These are phyloP conservation scores for Penicillium sp. DNA, from an alignment of 2,329 filamentous ascomycete species.

Conservation along the genomic window DNA sequence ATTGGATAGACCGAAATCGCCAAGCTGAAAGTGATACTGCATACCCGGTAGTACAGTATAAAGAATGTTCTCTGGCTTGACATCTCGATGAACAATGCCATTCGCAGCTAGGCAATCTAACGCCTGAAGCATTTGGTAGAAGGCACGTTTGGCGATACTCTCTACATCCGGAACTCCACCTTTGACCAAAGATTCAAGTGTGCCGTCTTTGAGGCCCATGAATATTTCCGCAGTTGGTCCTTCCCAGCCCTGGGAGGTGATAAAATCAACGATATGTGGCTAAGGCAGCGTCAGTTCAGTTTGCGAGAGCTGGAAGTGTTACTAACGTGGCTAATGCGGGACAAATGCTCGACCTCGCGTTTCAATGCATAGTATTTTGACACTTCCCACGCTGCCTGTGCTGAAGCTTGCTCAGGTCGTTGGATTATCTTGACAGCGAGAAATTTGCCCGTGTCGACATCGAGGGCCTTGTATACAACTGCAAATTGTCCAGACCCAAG, in stretches of 20 bases:
- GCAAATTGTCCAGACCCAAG: background rate
- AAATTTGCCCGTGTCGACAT: background rate
- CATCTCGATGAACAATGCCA: background rate
- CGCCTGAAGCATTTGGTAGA: background rate
- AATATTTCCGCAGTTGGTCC: background rate
- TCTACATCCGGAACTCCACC: background rate
- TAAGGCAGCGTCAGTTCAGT: background rate
- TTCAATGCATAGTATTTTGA: background rate
- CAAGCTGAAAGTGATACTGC: background rate
- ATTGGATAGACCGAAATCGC: background rate
- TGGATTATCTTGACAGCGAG: background rate
- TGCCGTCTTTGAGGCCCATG: background rate
- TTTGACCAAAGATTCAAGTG: background rate
- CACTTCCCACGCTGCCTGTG: too few species aligned
- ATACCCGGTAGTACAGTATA: background rate
- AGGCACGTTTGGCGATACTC: fast-evolving
- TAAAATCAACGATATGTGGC: background rate
- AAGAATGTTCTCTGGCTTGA: background rate
- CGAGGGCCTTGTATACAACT: background rate
- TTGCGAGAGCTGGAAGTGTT: background rate
- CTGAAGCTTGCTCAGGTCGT: too few species aligned
- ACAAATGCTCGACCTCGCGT: background rate
- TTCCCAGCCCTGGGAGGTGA: background rate
- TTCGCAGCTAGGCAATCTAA: background rate
- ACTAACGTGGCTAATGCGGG: background rate